Evolutionary conservation across 169 alveolate species (phyloP).

Genomic region (Cryptosporidium bovis): DNA sequence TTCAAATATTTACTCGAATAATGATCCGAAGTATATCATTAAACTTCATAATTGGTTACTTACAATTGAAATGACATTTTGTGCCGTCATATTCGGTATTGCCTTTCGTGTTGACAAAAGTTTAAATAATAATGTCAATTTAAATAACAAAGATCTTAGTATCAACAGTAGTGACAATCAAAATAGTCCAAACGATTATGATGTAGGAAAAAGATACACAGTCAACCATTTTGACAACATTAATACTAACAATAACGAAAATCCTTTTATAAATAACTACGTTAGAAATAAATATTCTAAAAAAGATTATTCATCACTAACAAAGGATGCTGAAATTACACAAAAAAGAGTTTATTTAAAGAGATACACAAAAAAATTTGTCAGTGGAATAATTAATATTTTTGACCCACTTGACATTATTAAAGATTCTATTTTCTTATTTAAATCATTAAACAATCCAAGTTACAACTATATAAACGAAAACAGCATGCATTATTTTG

Average conservation of each 20-base stretch:
- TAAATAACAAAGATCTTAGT: background rate
- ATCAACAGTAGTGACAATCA: background rate
- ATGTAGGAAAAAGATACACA: background rate
- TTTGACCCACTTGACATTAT: slow-evolving; percentile 39
- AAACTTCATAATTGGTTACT: slow-evolving; percentile 60
- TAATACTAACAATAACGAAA: background rate
- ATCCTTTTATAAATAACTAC: too few relatives aligned
- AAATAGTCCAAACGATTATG: background rate
- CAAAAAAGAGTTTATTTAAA: too few relatives aligned
- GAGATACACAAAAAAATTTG: background rate
- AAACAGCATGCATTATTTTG: too few relatives aligned
- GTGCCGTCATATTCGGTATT: slow-evolving; percentile 54
- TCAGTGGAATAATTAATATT: background rate
- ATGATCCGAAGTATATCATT: slow-evolving; percentile 29
- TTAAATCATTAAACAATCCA: background rate
- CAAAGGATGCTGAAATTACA: too few relatives aligned
- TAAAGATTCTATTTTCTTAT: slow-evolving; percentile 4
- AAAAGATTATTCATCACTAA: too few relatives aligned
- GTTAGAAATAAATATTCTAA: too few relatives aligned
- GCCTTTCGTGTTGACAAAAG: slow-evolving; percentile 24
- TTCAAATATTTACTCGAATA: slow-evolving; percentile 8
- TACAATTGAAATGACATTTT: slow-evolving; percentile 61
- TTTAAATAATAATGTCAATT: slow-evolving; percentile 6
- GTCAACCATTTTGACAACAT: slow-evolving; percentile 1
- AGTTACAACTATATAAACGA: background rate